Conservation (phyloP, 495 filamentous ascomycete species). For the Penicillium atrosanguineum region DNA sequence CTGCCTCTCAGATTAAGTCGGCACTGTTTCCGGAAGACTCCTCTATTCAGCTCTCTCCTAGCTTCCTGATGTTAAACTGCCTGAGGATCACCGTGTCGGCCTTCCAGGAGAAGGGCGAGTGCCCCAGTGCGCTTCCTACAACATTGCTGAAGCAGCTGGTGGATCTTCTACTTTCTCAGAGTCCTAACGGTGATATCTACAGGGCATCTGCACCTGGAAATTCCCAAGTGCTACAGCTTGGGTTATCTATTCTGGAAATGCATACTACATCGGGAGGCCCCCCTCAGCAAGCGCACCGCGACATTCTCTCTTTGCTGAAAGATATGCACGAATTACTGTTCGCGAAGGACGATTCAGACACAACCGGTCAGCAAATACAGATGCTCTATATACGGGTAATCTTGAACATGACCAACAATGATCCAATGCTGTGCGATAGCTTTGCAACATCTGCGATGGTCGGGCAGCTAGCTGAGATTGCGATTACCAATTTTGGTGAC, state of each 20-base stretch:
- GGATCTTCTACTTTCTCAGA: conserved; percentile 22
- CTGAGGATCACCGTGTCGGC: conserved; percentile 23
- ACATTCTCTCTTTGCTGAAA: conserved; percentile 27
- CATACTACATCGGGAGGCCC: conserved; percentile 37
- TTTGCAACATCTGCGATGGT: conserved; percentile 62
- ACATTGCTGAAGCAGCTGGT: conserved; percentile 27
- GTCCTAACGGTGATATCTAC: neutral
- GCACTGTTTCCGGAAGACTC: conserved; percentile 18
- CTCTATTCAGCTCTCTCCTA: conserved; percentile 28
- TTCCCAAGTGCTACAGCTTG: conserved; percentile 27
- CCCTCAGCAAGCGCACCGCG: conserved; percentile 20
- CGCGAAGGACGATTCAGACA: conserved; percentile 5
- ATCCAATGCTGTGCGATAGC: conserved; percentile 58
- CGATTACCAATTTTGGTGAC: conserved; percentile 38
- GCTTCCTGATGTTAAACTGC: conserved; percentile 30
- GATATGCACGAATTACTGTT: conserved; percentile 29
- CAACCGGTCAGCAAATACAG: conserved; percentile 20
- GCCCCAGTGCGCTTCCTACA: conserved; percentile 21
- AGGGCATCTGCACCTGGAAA: neutral
- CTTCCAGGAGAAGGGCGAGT: conserved; percentile 29
- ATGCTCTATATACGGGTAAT: conserved; percentile 62
- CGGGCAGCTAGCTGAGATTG: conserved; percentile 51
- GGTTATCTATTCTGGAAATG: conserved; percentile 65
- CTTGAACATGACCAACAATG: conserved; percentile 87
- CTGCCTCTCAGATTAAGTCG: conserved; percentile 21